phyloP scores from a whole-genome alignment of 2,329 filamentous ascomycete species.

The Epichloe typhina region DNA sequence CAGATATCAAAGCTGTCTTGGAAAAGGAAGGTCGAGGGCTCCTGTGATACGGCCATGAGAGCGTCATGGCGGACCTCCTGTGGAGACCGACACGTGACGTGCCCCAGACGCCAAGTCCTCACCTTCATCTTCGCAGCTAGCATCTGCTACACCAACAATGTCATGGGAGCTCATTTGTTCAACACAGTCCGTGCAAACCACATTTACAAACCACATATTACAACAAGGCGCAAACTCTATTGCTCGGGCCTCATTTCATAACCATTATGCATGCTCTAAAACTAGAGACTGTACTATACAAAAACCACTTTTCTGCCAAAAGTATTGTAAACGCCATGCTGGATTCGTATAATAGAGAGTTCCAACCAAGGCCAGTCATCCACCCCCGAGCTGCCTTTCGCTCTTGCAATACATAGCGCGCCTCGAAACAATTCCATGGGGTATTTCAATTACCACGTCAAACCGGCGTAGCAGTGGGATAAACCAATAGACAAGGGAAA shows the following conservation, averaged over 20 bases:
- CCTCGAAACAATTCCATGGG: constrained; percentile 16
- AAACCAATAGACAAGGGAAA: background rate
- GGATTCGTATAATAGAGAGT: constrained; percentile 2
- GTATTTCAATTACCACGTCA: constrained; percentile 17
- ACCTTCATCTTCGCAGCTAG: background rate
- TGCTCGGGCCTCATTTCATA: background rate
- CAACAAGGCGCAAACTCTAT: too few species aligned
- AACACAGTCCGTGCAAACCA: too few species aligned
- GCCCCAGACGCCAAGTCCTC: too few species aligned
- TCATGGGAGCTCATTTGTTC: too few species aligned
- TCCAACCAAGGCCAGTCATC: background rate
- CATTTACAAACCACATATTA: too few species aligned
- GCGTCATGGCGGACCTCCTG: constrained; percentile 15
- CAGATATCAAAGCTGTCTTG: background rate
- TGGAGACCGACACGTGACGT: constrained; percentile 17
- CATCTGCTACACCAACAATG: background rate
- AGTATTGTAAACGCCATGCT: constrained; percentile 9
- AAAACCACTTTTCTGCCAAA: background rate
- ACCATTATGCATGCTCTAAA: constrained; percentile 1
- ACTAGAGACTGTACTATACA: background rate
- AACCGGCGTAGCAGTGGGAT: constrained; percentile 1
- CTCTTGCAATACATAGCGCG: constrained; percentile 5
- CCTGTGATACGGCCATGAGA: constrained; percentile 5
- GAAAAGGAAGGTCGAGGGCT: constrained; percentile 9
- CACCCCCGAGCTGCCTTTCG: background rate